Base-by-base conservation (phyloP, 352 stramenopile genomes). In the Phytophthora hibernalis region DNA sequence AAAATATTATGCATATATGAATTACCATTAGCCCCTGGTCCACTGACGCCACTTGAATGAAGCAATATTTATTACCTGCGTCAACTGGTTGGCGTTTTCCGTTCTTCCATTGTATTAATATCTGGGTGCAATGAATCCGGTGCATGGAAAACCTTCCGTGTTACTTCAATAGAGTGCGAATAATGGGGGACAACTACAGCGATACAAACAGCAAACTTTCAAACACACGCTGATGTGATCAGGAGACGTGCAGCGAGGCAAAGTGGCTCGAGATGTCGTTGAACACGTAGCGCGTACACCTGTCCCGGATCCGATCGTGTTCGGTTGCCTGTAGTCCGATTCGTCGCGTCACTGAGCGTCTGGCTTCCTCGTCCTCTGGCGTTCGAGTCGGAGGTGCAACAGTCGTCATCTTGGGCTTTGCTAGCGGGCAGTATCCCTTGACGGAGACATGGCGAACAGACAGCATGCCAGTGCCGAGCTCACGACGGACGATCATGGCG, bases 361-460 rank as follows among this genome's bases (percentile, higher is more conserved):
- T 58, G 18, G 68, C 65, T 20, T 87, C 62, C 37, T 85, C 75
- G 7, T 52, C 68, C 9, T 76, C 75, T 3, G 49, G 58, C 15
- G 38, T 24, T 20, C 15, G 38, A 16, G 31, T 52, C 1, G 47
- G 37, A 3, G 24, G 12, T 12, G 16, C 26, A 22, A 51, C 22
- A 9, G 22, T 15, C 22, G 18, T 1, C 6, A 24, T 45, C 54
- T 79, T 65, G 37, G 50, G 22, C 51, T 67, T 51, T 10, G 56
- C 61, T 43, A 57, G 68, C 30, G 79, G 78, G 30, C 77, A 78
- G 52, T 88, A 91, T 33, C 76, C 77, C 66, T 91, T 91, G 31
- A 91, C 61, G 3, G 72, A 87, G 38, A 79, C 76, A 20, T 78
- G 83, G 20, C 83, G 79, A 42, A 90, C 75, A 5, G 83, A 91